A percentile compares a stretch with the other conserved stretches of the same genome.
phyloP scores from a whole-genome alignment of 306 rosid genomes.

The Arachis hypogaea region DNA sequence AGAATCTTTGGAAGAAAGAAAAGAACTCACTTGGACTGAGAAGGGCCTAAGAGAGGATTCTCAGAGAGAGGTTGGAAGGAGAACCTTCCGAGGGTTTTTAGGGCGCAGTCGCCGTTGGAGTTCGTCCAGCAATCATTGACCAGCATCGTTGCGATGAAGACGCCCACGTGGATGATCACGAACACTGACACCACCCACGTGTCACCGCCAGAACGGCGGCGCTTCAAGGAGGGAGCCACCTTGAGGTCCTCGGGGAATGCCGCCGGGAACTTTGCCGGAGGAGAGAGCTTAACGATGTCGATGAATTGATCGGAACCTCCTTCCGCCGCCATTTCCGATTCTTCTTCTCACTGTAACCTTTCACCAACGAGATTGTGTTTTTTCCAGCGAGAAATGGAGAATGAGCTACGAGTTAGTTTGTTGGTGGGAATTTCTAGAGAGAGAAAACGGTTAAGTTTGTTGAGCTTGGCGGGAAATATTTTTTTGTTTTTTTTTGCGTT shows the following conservation, averaged over 20 bases:
- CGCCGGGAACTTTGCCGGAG: constrained; percentile 12
- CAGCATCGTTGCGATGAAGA: constrained; percentile 74
- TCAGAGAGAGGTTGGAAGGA: constrained; percentile 87
- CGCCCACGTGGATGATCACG: constrained; percentile 68
- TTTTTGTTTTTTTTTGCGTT: neutral
- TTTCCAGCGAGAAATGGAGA: neutral
- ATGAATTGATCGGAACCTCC: constrained; percentile 39
- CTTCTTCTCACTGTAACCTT: neutral
- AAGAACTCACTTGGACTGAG: constrained; percentile 78
- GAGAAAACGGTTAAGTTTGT: constrained; percentile 40
- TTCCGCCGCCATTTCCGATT: constrained; percentile 39
- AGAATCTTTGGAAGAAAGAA: too few species aligned
- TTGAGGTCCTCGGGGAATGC: constrained; percentile 44
- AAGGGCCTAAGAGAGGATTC: constrained; percentile 91
- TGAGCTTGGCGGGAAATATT: constrained; percentile 72
- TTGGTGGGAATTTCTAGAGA: constrained; percentile 38
- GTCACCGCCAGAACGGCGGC: constrained; percentile 58
- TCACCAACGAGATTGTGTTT: neutral
- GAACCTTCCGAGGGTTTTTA: constrained; percentile 65
- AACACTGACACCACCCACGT: constrained; percentile 87
- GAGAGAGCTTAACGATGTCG: constrained; percentile 50
- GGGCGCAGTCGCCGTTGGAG: constrained; percentile 69
- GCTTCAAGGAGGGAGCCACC: constrained; percentile 33
- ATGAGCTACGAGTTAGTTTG: neutral
- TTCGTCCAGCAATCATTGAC: constrained; percentile 80